phyloP scores from a whole-genome alignment of 2,329 filamentous ascomycete species.

The Aspergillus luchuensis region DNA sequence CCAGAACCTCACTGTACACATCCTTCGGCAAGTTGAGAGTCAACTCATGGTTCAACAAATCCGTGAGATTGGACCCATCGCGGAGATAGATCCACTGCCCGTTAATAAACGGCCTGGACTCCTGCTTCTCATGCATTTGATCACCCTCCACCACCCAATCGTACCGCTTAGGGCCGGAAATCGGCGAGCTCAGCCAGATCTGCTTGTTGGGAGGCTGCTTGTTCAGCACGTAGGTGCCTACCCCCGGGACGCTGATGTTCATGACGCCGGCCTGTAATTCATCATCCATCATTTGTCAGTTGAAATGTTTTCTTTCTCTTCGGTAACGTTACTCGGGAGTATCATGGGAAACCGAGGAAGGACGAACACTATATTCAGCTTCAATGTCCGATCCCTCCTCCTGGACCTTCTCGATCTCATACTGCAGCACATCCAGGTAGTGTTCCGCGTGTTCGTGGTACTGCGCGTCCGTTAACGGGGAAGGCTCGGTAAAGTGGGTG shows the following conservation, averaged over 20 bases:
- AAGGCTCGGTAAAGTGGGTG: slow-evolving; percentile 54
- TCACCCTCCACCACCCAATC: slow-evolving; percentile 79
- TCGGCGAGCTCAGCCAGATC: slow-evolving; percentile 92
- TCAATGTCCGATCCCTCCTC: slow-evolving; percentile 76
- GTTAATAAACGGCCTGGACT: slow-evolving; percentile 51
- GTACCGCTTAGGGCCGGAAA: slow-evolving; percentile 89
- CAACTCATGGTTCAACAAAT: slow-evolving; percentile 75
- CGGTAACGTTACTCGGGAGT: neutral
- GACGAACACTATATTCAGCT: slow-evolving; percentile 80
- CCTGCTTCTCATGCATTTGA: slow-evolving; percentile 76
- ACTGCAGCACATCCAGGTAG: slow-evolving; percentile 66
- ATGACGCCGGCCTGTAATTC: slow-evolving; percentile 75
- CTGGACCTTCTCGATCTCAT: slow-evolving; percentile 69
- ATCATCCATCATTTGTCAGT: neutral
- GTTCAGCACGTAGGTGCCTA: slow-evolving; percentile 91
- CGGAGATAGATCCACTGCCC: slow-evolving; percentile 87
- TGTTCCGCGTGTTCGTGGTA: slow-evolving; percentile 78
- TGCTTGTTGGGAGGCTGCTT: slow-evolving; percentile 98
- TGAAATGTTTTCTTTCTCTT: neutral
- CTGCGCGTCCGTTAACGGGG: slow-evolving; percentile 67
- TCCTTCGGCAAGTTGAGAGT: slow-evolving; percentile 61
- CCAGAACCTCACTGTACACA: slow-evolving; percentile 35
- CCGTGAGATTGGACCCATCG: slow-evolving; percentile 74
- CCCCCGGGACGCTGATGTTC: slow-evolving; percentile 67
- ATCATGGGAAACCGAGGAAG: neutral